These are phyloP conservation scores for Coniochaeta sp. DNA, from an alignment of 2,329 filamentous ascomycete species.

Conservation along the genomic window DNA sequence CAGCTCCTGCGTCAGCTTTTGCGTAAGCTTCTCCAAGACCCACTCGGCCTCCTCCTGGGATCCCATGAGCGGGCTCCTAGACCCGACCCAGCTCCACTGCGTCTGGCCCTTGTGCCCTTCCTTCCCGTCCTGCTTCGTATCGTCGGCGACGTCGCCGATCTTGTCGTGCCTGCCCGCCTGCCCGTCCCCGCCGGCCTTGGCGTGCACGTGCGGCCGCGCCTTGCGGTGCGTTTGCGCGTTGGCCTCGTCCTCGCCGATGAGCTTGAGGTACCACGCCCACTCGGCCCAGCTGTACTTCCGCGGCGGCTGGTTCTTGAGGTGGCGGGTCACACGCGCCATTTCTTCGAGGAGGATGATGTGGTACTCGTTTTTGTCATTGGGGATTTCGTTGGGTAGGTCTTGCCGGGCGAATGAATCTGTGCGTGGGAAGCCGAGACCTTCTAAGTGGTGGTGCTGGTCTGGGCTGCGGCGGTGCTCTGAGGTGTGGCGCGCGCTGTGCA, in stretches of 20 bases:
- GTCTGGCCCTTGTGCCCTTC: constrained; percentile 18
- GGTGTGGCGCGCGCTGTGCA: neutral
- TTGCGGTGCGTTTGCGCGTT: constrained; percentile 42
- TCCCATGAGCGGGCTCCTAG: constrained; percentile 62
- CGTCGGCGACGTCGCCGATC: constrained; percentile 5
- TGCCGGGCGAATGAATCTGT: constrained; percentile 24
- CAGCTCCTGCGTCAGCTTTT: constrained; percentile 46
- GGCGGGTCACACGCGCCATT: constrained; percentile 59
- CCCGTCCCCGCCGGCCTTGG: neutral
- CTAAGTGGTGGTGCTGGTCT: neutral
- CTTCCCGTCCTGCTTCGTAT: constrained; percentile 8
- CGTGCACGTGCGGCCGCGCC: constrained; percentile 4
- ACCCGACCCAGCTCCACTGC: constrained; percentile 68
- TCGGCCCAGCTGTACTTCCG: constrained; percentile 73
- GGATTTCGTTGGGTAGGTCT: constrained; percentile 27
- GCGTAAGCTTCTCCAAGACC: constrained; percentile 60
- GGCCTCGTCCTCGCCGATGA: constrained; percentile 63
- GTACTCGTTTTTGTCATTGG: constrained; percentile 40
- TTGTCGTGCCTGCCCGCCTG: neutral
- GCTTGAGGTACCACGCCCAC: constrained; percentile 76
- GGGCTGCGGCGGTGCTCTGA: constrained; percentile 2
- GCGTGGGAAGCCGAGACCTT: constrained; percentile 5
- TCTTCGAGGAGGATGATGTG: constrained; percentile 63
- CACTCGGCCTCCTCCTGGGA: constrained; percentile 63
- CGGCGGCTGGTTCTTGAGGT: constrained; percentile 50